Evolutionary conservation across 306 rosid species (phyloP).

Genomic region (Cucurbita pepo): DNA sequence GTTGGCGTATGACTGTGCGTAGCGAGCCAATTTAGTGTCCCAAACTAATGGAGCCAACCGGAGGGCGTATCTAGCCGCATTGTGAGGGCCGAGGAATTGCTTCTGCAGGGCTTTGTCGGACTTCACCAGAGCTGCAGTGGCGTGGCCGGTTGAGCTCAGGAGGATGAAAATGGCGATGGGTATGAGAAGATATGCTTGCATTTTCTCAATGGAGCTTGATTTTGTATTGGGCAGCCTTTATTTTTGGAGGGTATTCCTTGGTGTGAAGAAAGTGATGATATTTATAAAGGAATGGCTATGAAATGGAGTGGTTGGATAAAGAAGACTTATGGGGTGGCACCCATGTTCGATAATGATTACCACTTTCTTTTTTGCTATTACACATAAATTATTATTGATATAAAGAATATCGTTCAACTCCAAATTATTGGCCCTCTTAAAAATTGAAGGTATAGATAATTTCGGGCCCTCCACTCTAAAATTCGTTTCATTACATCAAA

Average conservation of each 20-base stretch:
- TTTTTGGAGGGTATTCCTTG: neutral
- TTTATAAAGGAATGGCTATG: constrained; percentile 9
- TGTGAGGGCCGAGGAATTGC: constrained; percentile 59
- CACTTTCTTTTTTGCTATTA: neutral
- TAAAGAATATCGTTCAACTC: neutral
- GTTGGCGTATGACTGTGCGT: constrained; percentile 63
- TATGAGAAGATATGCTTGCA: constrained; percentile 3
- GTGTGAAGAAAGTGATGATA: neutral
- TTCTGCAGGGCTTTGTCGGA: constrained; percentile 1
- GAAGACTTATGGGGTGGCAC: constrained; percentile 40
- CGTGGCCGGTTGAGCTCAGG: constrained; percentile 6
- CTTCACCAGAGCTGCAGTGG: neutral
- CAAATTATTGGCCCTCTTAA: neutral
- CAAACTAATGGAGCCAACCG: constrained; percentile 35
- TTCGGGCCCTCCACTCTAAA: too few relatives aligned
- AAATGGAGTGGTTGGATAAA: constrained; percentile 10
- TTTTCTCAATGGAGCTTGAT: constrained; percentile 7
- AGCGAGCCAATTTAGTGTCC: constrained; percentile 28
- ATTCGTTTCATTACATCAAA: neutral
- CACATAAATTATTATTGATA: neutral
- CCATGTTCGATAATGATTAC: constrained; percentile 73
- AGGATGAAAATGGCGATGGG: constrained; percentile 9
- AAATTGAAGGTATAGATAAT: too few relatives aligned
- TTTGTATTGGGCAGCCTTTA: neutral
- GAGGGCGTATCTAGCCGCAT: constrained; percentile 31